A percentile compares a stretch with the other conserved stretches of the same genome.
These are phyloP conservation scores for Penicillium steckii DNA, from an alignment of 495 filamentous ascomycete genomes.

Conservation along the genomic window DNA sequence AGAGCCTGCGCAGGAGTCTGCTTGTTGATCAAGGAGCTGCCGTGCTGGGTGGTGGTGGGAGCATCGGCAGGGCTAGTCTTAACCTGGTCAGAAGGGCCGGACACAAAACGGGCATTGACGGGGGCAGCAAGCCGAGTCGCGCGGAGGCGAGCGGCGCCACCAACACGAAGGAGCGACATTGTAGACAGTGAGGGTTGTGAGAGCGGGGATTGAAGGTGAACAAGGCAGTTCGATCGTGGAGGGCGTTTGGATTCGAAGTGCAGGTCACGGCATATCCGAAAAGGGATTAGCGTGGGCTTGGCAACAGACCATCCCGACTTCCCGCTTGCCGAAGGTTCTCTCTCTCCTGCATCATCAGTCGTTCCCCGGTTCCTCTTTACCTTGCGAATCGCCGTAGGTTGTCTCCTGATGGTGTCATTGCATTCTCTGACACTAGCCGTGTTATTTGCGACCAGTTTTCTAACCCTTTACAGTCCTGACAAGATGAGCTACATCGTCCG, in stretches of 20 bases:
- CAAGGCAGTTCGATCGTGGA: conserved; percentile 21
- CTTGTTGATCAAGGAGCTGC: conserved; percentile 51
- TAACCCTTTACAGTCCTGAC: conserved; percentile 41
- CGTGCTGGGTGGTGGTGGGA: conserved; percentile 33
- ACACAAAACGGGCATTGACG: conserved; percentile 39
- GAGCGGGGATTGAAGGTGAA: conserved; percentile 20
- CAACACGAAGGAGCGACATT: conserved; percentile 48
- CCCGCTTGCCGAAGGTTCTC: conserved; percentile 39
- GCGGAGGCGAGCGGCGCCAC: conserved; percentile 37
- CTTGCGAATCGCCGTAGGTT: conserved; percentile 35
- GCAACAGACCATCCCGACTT: conserved; percentile 38
- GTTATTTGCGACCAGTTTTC: conserved; percentile 21
- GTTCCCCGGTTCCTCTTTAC: conserved; percentile 34
- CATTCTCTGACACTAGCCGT: conserved; percentile 1
- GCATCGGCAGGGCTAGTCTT: conserved; percentile 44
- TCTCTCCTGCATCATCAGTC: conserved; percentile 36
- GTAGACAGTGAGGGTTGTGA: conserved; percentile 20
- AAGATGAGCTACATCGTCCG: conserved; percentile 89
- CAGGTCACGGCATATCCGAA: conserved; percentile 38
- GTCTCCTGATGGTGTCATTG: not conserved
- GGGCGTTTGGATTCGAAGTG: conserved; percentile 29
- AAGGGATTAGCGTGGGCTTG: conserved; percentile 40
- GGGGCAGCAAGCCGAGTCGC: conserved; percentile 31
- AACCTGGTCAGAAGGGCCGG: conserved; percentile 26
- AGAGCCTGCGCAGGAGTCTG: conserved; percentile 51